Conservation (phyloP, 2,329 filamentous ascomycete species). For the Sporothrix pallida region DNA sequence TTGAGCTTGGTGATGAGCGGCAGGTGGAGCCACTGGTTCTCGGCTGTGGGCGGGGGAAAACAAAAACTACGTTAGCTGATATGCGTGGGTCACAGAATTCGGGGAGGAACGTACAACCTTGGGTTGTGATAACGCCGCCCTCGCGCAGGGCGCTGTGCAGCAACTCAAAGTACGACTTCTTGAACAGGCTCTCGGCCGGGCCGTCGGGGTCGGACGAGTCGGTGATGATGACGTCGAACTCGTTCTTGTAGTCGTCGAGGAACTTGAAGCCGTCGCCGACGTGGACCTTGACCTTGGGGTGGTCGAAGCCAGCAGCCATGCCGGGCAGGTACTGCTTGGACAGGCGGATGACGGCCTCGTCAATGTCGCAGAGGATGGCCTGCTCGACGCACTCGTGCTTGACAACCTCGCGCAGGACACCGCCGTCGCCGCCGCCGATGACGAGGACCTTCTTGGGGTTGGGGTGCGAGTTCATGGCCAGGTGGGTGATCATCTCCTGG, state of each 20-base stretch:
- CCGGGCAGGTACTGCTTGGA: constrained; percentile 97
- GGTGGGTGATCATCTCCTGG: constrained; percentile 99
- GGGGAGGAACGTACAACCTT: constrained; percentile 90
- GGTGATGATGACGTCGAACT: constrained; percentile 99
- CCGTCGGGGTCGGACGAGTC: constrained; percentile 98
- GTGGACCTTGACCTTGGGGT: constrained; percentile 91
- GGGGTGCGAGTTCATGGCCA: constrained; percentile 98
- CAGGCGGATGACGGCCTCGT: constrained; percentile 97
- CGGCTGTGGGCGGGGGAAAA: constrained; percentile 63
- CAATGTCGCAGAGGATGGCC: constrained; percentile 96
- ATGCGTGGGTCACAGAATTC: constrained; percentile 34
- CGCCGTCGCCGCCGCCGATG: constrained; percentile 96
- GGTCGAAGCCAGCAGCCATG: constrained; percentile 91
- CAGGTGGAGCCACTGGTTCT: constrained; percentile 99
- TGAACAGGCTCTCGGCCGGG: constrained; percentile 93
- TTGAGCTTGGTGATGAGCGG: constrained; percentile 92
- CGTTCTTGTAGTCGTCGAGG: constrained; percentile 92
- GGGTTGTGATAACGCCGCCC: constrained; percentile 97
- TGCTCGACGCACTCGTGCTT: constrained; percentile 98
- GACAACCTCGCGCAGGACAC: constrained; percentile 96
- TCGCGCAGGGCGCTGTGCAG: constrained; percentile 87
- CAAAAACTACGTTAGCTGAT: constrained; percentile 34
- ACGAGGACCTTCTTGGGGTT: constrained; percentile 98
- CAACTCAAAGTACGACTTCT: constrained; percentile 98
- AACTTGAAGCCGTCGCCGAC: constrained; percentile 99